Evolutionary conservation across 164 flowering plant species (phyloP).

Genomic region (Umbilicus rupestris): DNA sequence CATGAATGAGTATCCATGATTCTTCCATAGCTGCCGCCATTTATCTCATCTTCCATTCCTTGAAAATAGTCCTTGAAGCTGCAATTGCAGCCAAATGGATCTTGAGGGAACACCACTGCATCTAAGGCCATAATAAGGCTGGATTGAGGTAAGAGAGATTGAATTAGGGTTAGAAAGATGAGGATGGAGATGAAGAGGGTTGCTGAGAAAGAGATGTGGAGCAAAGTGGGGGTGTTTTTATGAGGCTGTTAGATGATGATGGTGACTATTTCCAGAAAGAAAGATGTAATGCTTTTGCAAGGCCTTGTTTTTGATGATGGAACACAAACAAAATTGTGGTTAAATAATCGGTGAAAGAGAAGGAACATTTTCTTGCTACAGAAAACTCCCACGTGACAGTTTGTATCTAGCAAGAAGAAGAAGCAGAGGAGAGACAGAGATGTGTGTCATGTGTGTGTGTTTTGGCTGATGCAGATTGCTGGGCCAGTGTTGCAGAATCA

Average conservation of each 20-base stretch:
- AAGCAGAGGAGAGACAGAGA: neutral
- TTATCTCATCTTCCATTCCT: conserved; percentile 3
- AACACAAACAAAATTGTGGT: neutral
- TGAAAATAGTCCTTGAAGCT: conserved; percentile 7
- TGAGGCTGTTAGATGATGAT: neutral
- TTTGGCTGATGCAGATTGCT: too few relatives aligned
- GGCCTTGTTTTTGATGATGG: conserved; percentile 5
- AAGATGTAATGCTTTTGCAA: neutral
- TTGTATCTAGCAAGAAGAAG: too few relatives aligned
- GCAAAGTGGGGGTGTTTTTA: neutral
- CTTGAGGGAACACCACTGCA: conserved; percentile 9
- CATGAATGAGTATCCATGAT: conserved; percentile 1
- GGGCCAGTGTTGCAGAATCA: neutral
- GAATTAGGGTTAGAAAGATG: neutral
- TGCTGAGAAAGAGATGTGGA: neutral
- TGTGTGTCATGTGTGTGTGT: too few relatives aligned
- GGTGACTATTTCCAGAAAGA: conserved; percentile 1
- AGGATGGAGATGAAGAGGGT: neutral
- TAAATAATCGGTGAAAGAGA: neutral
- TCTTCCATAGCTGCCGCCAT: neutral
- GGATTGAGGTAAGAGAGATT: neutral
- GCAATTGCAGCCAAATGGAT: conserved; percentile 7
- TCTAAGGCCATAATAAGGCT: conserved; percentile 2
- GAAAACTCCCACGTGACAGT: neutral
- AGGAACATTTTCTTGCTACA: neutral